Conservation (phyloP, 2,329 filamentous ascomycete species). For the Fusarium xyrophilum region DNA sequence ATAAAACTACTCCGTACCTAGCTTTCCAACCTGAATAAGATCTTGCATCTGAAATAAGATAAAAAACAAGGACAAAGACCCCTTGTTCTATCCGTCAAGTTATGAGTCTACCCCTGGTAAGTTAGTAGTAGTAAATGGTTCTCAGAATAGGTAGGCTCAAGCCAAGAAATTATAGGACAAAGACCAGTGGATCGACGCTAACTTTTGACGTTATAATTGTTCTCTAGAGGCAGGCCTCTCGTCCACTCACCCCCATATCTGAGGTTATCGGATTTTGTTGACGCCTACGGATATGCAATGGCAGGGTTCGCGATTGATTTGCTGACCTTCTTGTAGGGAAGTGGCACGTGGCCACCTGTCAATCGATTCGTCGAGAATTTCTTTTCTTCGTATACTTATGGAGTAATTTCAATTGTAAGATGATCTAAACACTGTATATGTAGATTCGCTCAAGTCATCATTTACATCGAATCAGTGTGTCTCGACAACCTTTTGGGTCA, state of each 20-base stretch:
- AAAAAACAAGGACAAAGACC: not conserved
- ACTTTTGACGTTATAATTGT: not conserved
- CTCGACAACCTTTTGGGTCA: not conserved
- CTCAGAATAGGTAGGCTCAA: not conserved
- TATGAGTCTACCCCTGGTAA: not conserved
- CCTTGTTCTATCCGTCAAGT: not conserved
- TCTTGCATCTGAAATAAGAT: not conserved
- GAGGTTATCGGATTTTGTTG: not conserved
- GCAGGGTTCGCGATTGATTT: not conserved
- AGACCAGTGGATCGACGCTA: not conserved
- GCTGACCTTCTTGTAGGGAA: not conserved
- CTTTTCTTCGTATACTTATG: not conserved
- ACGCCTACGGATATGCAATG: not conserved
- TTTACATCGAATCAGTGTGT: not conserved
- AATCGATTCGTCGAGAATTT: not conserved
- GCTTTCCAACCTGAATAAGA: not conserved
- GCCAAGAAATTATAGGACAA: not conserved
- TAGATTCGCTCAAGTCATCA: conserved; percentile 3
- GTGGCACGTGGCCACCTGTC: not conserved
- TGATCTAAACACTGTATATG: not conserved
- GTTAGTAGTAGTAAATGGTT: not conserved
- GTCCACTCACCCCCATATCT: not conserved
- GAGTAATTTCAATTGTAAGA: not conserved
- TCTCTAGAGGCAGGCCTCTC: no score
- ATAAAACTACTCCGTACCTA: not conserved